Evolutionary conservation across 768 basidiomycete species (phyloP), one percentile per base, ranked within the genome.

Genomic region (Panaeolus cyanescens): DNA sequence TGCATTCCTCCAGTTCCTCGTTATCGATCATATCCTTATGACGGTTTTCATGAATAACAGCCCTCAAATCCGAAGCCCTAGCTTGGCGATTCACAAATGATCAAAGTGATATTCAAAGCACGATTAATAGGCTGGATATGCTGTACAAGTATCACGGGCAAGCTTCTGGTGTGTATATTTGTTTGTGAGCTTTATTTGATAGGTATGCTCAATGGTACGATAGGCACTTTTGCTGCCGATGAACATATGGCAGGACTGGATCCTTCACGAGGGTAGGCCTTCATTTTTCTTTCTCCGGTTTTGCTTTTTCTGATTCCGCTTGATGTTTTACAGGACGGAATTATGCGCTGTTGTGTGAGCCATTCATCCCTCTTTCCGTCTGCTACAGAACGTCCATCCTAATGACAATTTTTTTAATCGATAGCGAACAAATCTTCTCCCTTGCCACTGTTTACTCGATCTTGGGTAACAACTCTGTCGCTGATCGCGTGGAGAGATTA

Each of bases 351-450:
- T 80, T 2, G 79, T 78, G 78, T 79, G 62, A 25, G 74, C 64
- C 10, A n/a, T 42, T 30, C 17, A 9, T 36, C 10, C 6, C 36
- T 20, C 12, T 19, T 6, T 6, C n/a, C 39, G 4, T 22, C 8
- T 6, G 10, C 8, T 28, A 13, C 45, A 32, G n/a, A n/a, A n/a
- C 55, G 12, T n/a, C 8, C 13, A n/a, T 25, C 4, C n/a, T 12
- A 17, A 30, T 32, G 7, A 5, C 15, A 17, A 55, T 54, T 53
- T 28, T 59, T 13, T n/a, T n/a, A 20, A 19, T 56, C 5, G 34
- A 9, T 25, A 80, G 77, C 1, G 79, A 80, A 59, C 79, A 79
- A 61, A 79, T 80, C 1, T 79, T 80, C 62, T 79, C 78, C 1
- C 66, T 80, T 8, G 75, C 77, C 1, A 74, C 76, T 1, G 74